Evolutionary conservation across 2,329 filamentous ascomycete species (phyloP), one percentile per base, ranked within the genome.

Genomic region (Pestalotiopsis fici): DNA sequence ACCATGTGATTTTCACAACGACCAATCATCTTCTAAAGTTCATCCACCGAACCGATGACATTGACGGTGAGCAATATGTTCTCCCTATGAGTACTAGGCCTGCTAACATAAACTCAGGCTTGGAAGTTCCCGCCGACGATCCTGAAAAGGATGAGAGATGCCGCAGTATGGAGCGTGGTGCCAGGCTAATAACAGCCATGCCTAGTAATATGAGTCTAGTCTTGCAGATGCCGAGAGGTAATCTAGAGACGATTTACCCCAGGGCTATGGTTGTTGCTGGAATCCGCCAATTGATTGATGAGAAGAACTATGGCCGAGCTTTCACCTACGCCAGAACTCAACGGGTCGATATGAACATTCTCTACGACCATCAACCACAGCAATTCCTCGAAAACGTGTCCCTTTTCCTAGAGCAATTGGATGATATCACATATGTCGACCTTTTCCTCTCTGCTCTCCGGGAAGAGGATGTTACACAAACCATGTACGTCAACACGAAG

Each of bases 301-400:
- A 87, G 37, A 93, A 92, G 77, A 89, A 96, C 73, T 99, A 98
- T 75, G 88, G 87, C 61, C 89, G 88, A 64, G 96, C 96, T 0
- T 99, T 98, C 77, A 83, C 92, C 25, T 91, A 94, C 69, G 98
- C 96, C 77, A 90, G 96, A 63, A 95, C 91, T 25, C 97, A 99
- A 77, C 89, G 97, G 72, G 96, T 99, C 0, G 96, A 99, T 75
- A 95, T 98, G 92, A 99, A 99, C 75, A 95, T 99, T 69, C 83
- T 99, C 2, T 95, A 97, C 75, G 96, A 99, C 75, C 93, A 98
- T 79, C 90, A 90, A n/a, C 94, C 95, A 0, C 86, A 90, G 47
- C 93, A 97, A 72, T 98, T 99, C 76, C 86, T 98, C 77, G 82
- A 86, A 3, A 93, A 90, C 71, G 87, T 97, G 12, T 84, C 86